Evolutionary conservation across 441 rosid genomes (phyloP).

Genomic region (Syzygium malaccense): DNA sequence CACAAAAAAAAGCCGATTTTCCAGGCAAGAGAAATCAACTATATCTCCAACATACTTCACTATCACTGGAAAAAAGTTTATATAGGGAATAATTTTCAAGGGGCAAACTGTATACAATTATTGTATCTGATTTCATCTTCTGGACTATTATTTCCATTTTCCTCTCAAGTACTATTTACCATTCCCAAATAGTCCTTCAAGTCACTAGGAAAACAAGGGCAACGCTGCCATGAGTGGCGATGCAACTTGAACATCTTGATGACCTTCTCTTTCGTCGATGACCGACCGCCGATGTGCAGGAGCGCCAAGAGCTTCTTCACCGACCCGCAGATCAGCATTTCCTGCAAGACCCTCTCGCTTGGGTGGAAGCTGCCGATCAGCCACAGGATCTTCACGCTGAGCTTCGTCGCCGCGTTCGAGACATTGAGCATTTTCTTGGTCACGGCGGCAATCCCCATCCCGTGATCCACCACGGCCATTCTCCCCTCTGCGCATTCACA

Average conservation of each 20-base stretch:
- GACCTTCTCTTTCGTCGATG: slow-evolving; percentile 20
- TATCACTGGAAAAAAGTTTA: not conserved
- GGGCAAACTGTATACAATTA: not conserved
- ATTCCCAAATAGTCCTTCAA: slow-evolving; percentile 15
- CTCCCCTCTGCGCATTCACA: slow-evolving; percentile 25
- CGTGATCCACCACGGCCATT: slow-evolving; percentile 17
- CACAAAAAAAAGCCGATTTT: not conserved
- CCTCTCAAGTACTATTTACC: not conserved
- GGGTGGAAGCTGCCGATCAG: slow-evolving; percentile 12
- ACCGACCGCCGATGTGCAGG: slow-evolving; percentile 16
- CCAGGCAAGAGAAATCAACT: not conserved
- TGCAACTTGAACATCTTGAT: slow-evolving; percentile 22
- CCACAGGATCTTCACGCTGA: slow-evolving; percentile 27
- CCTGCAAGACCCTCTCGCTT: slow-evolving; percentile 16
- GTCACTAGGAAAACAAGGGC: slow-evolving; percentile 20
- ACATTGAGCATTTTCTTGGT: slow-evolving; percentile 14
- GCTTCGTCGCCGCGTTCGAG: slow-evolving; percentile 8
- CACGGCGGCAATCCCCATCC: slow-evolving; percentile 21
- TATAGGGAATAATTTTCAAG: not conserved
- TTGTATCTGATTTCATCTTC: not conserved
- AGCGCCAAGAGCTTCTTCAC: slow-evolving; percentile 20
- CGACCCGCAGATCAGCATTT: slow-evolving; percentile 16
- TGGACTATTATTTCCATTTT: not conserved
- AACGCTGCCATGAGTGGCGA: slow-evolving; percentile 13
- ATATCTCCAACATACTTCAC: not conserved